Conservation (phyloP, 1,284 basidiomycete species). For the Crepidotus sp. region DNA sequence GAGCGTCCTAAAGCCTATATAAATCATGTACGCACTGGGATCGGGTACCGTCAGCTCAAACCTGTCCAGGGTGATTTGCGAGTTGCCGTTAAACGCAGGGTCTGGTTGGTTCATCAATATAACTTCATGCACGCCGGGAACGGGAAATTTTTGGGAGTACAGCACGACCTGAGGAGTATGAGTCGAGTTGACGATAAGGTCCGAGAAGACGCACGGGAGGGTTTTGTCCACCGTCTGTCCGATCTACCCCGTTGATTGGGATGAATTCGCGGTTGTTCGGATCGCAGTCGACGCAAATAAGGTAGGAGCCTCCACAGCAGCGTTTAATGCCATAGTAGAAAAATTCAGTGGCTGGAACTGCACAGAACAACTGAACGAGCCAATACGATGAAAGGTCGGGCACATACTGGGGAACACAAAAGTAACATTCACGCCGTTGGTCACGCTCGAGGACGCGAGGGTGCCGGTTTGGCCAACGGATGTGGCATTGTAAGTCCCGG, state of each 20-base stretch:
- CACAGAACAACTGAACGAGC: not conserved
- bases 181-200: not conserved
- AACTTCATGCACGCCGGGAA: constrained; percentile 19
- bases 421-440: constrained; percentile 23
- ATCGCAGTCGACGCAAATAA: constrained; percentile 27
- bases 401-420: constrained; percentile 21
- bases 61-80: constrained; percentile 24
- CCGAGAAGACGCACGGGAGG: constrained; percentile 21
- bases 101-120: constrained; percentile 22
- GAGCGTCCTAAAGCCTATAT: not conserved
- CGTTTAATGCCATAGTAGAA: constrained; percentile 24
- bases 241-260: constrained; percentile 23
- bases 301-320: constrained; percentile 19
- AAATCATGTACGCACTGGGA: not conserved
- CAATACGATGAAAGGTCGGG: not conserved
- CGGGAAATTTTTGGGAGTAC: constrained; percentile 18
- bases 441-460: constrained; percentile 20
- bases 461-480: constrained; percentile 23
- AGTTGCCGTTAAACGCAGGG: constrained; percentile 20
- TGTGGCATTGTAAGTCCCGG: constrained; percentile 24
- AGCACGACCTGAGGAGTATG: constrained; percentile 18
- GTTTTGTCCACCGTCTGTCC: constrained; percentile 23
- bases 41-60: constrained; percentile 22
- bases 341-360: constrained; percentile 24
- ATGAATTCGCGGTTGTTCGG: constrained; percentile 22